Conservation (phyloP, 2,329 filamentous ascomycete species). For the Ophiocordyceps camponoti-leonardi region DNA sequence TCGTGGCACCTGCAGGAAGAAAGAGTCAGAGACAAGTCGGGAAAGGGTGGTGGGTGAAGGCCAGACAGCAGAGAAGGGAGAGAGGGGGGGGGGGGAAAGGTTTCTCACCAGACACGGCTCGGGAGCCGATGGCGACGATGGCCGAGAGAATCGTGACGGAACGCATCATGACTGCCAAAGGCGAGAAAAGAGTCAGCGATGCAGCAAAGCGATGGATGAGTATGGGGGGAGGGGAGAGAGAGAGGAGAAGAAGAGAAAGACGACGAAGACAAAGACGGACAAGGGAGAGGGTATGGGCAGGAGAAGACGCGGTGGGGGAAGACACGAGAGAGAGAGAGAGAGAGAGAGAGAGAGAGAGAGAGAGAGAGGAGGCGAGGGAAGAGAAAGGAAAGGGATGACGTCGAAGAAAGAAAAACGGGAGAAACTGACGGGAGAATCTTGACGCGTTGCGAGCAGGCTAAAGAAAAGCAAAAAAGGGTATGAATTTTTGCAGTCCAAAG, state of each 20-base stretch:
- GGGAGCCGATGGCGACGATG: conserved; percentile 22
- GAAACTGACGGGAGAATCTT: conserved; percentile 5
- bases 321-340: too few relatives aligned
- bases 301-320: too few relatives aligned
- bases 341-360: too few relatives aligned
- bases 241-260: too few relatives aligned
- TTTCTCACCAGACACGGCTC: conserved; percentile 26
- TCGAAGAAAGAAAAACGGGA: neutral
- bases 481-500: conserved; percentile 8
- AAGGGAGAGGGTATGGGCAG: too few relatives aligned
- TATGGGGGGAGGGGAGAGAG: too few relatives aligned
- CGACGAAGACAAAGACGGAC: neutral
- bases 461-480: conserved; percentile 4
- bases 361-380: neutral
- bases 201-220: too few relatives aligned
- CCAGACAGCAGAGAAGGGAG: neutral
- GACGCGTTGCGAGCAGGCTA: conserved; percentile 1
- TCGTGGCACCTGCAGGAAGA: conserved; percentile 11
- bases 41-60: neutral
- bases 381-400: neutral
- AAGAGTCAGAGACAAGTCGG: too few relatives aligned
- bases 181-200: too few relatives aligned
- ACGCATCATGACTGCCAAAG: conserved; percentile 32
- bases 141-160: conserved; percentile 26
- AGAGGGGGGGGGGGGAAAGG: too few relatives aligned